Conservation (phyloP, 257 asterid genomes). For the Catharanthus roseus region DNA sequence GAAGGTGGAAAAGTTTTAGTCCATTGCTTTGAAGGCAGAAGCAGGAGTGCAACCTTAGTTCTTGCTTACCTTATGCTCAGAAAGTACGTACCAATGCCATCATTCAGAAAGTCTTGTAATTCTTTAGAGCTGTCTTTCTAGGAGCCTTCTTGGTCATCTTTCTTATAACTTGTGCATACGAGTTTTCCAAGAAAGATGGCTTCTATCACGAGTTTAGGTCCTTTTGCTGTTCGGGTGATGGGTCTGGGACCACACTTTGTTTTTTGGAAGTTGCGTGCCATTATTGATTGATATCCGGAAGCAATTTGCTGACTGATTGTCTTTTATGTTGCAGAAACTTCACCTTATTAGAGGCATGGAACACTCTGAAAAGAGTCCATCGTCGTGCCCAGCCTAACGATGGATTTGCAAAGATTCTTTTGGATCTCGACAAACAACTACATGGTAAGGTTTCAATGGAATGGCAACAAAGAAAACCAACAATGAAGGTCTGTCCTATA, state of each 20-base stretch:
- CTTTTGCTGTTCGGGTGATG: too few species aligned
- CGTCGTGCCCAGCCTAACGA: constrained; percentile 97
- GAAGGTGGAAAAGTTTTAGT: constrained; percentile 82
- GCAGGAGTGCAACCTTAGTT: constrained; percentile 89
- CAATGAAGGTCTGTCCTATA: constrained; percentile 89
- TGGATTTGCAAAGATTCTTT: constrained; percentile 83
- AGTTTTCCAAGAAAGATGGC: too few species aligned
- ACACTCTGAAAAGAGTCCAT: constrained; percentile 67
- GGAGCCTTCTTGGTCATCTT: background rate
- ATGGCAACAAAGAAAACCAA: constrained; percentile 90
- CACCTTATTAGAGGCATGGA: constrained; percentile 81
- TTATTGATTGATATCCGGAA: background rate
- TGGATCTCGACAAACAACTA: constrained; percentile 65
- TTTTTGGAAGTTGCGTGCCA: constrained; percentile 3
- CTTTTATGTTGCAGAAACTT: constrained; percentile 50
- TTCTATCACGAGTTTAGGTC: too few species aligned
- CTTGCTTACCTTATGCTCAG: constrained; percentile 83
- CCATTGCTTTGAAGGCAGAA: constrained; percentile 97
- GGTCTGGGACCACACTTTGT: too few species aligned
- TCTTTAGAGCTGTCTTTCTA: background rate
- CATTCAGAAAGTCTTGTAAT: background rate
- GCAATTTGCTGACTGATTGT: background rate
- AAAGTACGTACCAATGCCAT: constrained; percentile 50
- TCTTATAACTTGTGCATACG: background rate
- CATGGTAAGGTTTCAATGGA: constrained; percentile 89